Base-by-base conservation (phyloP, 2,329 filamentous ascomycete species). In the Cladosporium sp. region DNA sequence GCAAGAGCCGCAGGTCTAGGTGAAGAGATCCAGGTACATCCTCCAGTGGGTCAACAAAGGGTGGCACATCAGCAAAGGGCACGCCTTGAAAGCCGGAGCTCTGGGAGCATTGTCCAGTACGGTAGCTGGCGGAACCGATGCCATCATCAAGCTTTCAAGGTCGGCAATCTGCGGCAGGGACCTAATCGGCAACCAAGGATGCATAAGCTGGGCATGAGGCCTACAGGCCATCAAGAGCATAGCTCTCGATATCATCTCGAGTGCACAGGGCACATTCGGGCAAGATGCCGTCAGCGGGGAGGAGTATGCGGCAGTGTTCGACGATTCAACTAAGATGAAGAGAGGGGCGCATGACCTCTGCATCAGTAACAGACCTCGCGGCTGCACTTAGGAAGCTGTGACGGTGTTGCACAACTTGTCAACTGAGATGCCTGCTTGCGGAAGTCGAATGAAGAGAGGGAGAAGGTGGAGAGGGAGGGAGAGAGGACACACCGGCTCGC, bases 251-350 rank as follows among this genome's bases (percentile, higher is more conserved):
- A 52, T 43, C 13, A 46, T 45, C 8, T 9, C 28, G 28, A 41
- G 50, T 43, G 31, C 42, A 11, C 19, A 13, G 16, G 43, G 43
- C 16, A 37, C 34, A 9, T 46, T 53, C 34, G 50, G 41, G 11
- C 6, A 19, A 9, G 50, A 53, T 9, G 50, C 42, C 16, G 50
- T 53, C 31, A 53, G 50, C 41, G 50, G 50, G 11, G 42, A 53
- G 31, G 50, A 53, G 42, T 43, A 40, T 18, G 42, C 42, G 9
- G 50, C 50, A 37, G 42, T 53, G 13, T 38, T 53, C 43, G 50
- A 53, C 10, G 10, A 5, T 3, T 11, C 9, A 7, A 13, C 31
- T 13, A 46, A 19, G 50, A 14, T 19, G 43, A 53, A 46, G 50
- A 46, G 42, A n/a, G 28, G 19, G 16, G 4, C 19, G 32, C 42